Base-by-base conservation (phyloP, 768 basidiomycete genomes). In the Lentinula edodes region DNA sequence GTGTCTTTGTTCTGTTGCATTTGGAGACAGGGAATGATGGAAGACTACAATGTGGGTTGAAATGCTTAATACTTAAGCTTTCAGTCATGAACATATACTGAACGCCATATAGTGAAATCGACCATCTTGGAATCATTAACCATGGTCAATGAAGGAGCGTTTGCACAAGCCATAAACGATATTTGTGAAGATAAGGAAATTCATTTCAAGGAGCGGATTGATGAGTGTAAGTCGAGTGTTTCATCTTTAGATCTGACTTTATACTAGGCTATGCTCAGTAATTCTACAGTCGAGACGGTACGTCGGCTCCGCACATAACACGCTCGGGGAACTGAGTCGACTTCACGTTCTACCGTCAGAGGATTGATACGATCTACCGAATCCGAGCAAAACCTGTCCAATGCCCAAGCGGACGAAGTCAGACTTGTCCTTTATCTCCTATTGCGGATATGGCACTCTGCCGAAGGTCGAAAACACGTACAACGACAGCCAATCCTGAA, bases 401-500 rank as follows among this genome's bases (percentile, higher is more conserved):
- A 42, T 61, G 34, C 35, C 39, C 41, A 54, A 35, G 48, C 10
- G 50, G 57, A 34, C 65, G 55, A 61, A 52, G 39, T 42, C 48
- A 45, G 53, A 45, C 42, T 63, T 10, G 43, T 62, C 0, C 60
- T 72, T 13, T 65, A 69, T 58, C 74, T 81, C 58, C 62, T 78
- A n/a, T 66, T 69, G 2, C 65, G 80, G 32, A 60, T 76, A 23
- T 76, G 74, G 74, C 66, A 72, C 39, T 67, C 69, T 53, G 61
- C 9, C 18, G 51, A 63, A 38, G 62, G 71, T 12, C 62, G 41
- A 38, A 65, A 62, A 45, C 65, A 54, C 60, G 46, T 70, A 35
- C 61, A 64, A 43, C 59, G 54, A n/a, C 64, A 68, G 41, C 63
- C 69, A 0, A 57, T 69, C 2, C 65, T 64, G 5, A 55, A 56